These are phyloP conservation scores for Solanum chiquidenum DNA, from an alignment of 257 asterid species.

Conservation along the genomic window DNA sequence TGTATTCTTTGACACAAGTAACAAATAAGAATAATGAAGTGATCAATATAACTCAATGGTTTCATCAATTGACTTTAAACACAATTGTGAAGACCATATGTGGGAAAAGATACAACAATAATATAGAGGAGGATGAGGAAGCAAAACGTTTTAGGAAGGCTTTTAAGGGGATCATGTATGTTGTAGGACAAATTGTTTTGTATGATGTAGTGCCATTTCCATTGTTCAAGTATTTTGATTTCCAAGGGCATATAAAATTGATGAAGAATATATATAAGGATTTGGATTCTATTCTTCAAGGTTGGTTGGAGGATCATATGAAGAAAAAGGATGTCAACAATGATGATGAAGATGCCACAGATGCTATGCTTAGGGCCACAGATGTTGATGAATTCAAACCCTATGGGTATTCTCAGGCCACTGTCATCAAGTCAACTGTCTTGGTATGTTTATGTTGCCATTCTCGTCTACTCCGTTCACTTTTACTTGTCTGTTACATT, in stretches of 20 bases:
- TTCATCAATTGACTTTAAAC: conserved; percentile 22
- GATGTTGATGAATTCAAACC: conserved; percentile 13
- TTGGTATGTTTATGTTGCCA: conserved; percentile 12
- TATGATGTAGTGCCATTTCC: conserved; percentile 28
- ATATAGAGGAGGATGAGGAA: background rate
- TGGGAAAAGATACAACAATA: conserved; percentile 23
- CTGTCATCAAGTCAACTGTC: background rate
- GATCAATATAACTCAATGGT: conserved; percentile 25
- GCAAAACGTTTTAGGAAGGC: conserved; percentile 12
- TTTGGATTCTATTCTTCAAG: conserved; percentile 13
- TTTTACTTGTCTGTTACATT: background rate
- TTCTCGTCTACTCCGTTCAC: background rate
- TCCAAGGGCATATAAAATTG: conserved; percentile 21
- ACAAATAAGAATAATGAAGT: background rate
- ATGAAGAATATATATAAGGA: conserved; percentile 32
- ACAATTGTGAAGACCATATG: conserved; percentile 26
- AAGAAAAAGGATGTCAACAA: background rate
- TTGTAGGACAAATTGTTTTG: conserved; percentile 20
- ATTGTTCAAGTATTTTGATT: conserved; percentile 34
- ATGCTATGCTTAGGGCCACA: conserved; percentile 34
- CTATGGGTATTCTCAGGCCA: background rate
- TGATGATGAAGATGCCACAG: conserved; percentile 36
- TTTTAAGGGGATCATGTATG: conserved; percentile 19
- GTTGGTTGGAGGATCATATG: conserved; percentile 33
- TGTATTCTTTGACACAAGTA: background rate